These are phyloP conservation scores for Plasmodium coatneyi DNA, from an alignment of 169 alveolate species.

Conservation along the genomic window DNA sequence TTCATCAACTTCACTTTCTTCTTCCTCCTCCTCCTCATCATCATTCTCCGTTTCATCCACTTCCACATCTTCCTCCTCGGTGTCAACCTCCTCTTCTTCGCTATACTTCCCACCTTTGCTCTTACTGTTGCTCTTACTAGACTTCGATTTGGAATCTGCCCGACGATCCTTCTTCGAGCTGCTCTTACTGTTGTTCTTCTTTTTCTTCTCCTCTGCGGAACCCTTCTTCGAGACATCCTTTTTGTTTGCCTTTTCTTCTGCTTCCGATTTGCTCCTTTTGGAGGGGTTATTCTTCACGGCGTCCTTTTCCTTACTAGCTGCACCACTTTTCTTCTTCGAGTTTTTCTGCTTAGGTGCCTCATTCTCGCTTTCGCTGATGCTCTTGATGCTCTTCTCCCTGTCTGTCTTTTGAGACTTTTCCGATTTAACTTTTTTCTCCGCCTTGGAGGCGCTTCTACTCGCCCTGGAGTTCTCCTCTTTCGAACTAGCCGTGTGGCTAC, in stretches of 20 bases:
- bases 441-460: neutral
- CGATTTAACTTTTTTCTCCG: conserved; percentile 2
- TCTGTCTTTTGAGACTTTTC: neutral
- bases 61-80: neutral
- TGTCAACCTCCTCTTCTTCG: neutral
- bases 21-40: neutral
- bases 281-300: neutral
- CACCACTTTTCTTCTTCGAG: neutral
- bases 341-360: neutral
- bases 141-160: neutral
- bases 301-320: neutral
- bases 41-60: neutral
- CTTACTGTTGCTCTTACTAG: neutral
- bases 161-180: neutral
- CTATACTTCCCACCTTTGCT: neutral
- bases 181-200: neutral
- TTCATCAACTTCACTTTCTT: neutral
- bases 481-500: neutral
- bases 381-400: neutral
- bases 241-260: neutral
- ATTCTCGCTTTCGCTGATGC: neutral
- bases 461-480: neutral
- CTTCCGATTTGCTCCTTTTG: neutral
- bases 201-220: neutral
- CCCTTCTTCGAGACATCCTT: conserved; percentile 6